Percentiles rank a stretch among this genome's conserved stretches.
These are phyloP conservation scores for Diphasiastrum complanatum DNA, from an alignment of 83 land plant species.

Conservation along the genomic window DNA sequence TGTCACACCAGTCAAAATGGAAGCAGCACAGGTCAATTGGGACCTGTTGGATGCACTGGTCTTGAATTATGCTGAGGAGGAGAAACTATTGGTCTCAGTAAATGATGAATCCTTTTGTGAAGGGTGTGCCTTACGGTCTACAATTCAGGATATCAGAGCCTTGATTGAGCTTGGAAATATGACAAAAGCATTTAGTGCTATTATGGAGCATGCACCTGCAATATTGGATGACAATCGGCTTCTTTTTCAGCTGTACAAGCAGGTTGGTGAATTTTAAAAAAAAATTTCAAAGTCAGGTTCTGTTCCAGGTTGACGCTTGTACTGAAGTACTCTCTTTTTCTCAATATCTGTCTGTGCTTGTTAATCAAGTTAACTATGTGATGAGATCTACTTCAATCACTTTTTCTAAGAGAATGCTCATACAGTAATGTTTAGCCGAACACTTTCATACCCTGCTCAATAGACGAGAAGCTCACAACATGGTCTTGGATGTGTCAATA, in stretches of 20 bases:
- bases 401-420: too few species aligned
- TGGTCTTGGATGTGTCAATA: too few species aligned
- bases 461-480: too few species aligned
- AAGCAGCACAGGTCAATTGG: slow-evolving; percentile 74
- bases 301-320: too few species aligned
- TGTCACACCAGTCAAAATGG: too few species aligned
- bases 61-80: slow-evolving; percentile 73
- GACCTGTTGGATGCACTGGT: slow-evolving; percentile 75
- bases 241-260: slow-evolving; percentile 82
- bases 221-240: slow-evolving; percentile 72
- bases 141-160: slow-evolving; percentile 50
- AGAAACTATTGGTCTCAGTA: slow-evolving; percentile 41
- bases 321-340: too few species aligned
- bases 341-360: background rate
- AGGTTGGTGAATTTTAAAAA: slow-evolving; percentile 46
- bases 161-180: slow-evolving; percentile 53
- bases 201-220: slow-evolving; percentile 55
- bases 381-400: too few species aligned
- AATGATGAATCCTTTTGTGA: slow-evolving; percentile 9
- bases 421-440: too few species aligned
- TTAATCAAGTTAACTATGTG: too few species aligned
- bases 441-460: too few species aligned
- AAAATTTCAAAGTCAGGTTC: too few species aligned
- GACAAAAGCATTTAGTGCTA: slow-evolving; percentile 51
- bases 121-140: slow-evolving; percentile 8